These are phyloP conservation scores for Elsinoe fawcettii DNA, from an alignment of 2,329 filamentous ascomycete genomes.

Conservation along the genomic window DNA sequence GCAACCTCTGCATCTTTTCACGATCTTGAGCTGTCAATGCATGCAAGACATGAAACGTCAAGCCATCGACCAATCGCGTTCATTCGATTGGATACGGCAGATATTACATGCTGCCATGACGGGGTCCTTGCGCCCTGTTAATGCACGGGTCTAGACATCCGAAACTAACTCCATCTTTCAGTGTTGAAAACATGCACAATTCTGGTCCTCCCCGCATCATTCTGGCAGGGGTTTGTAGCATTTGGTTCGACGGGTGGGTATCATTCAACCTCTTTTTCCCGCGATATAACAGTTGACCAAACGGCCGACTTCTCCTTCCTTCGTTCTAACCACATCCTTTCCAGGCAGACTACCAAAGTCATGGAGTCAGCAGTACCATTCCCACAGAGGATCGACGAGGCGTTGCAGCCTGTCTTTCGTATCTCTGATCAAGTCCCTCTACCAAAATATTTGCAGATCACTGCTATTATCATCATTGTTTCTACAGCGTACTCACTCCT, in stretches of 20 bases:
- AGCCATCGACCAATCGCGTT: background rate
- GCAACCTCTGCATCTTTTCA: background rate
- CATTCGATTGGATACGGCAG: background rate
- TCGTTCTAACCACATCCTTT: background rate
- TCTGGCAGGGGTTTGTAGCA: background rate
- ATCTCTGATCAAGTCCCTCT: constrained; percentile 6
- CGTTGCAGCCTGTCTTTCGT: constrained; percentile 4
- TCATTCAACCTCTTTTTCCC: background rate
- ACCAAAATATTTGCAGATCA: constrained; percentile 1
- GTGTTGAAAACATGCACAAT: constrained; percentile 1
- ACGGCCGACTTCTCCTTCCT: background rate
- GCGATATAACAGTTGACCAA: background rate
- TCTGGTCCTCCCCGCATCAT: background rate
- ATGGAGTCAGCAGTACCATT: constrained; percentile 1
- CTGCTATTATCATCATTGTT: background rate
- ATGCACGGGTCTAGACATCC: background rate
- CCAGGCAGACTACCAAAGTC: background rate
- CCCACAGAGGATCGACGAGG: background rate
- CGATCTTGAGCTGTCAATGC: background rate
- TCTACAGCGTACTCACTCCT: constrained; percentile 14
- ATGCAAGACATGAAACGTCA: background rate
- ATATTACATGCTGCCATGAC: background rate
- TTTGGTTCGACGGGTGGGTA: background rate
- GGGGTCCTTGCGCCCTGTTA: background rate
- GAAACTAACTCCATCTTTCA: background rate